phyloP scores from a whole-genome alignment of 2,329 filamentous ascomycete genomes.

The Xenosphaeropsis pyriputrescens region DNA sequence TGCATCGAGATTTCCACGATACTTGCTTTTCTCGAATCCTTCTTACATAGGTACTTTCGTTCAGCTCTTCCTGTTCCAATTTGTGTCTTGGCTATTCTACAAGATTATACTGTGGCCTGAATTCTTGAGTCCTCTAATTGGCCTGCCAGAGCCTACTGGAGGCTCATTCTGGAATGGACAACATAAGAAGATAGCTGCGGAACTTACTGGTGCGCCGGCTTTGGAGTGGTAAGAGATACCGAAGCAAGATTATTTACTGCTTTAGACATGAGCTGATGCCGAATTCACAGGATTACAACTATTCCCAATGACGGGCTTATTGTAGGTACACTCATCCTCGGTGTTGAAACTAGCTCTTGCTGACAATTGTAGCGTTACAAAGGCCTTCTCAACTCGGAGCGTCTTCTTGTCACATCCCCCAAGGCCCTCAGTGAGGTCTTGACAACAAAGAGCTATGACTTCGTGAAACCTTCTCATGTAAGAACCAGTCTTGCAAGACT shows the following conservation, averaged over 20 bases:
- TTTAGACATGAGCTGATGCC: background rate
- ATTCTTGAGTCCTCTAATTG: constrained; percentile 39
- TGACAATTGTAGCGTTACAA: constrained; percentile 32
- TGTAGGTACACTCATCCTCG: background rate
- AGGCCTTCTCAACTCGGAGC: constrained; percentile 44
- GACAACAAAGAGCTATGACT: constrained; percentile 54
- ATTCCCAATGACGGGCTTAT: constrained; percentile 57
- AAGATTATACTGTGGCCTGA: constrained; percentile 37
- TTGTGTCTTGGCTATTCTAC: constrained; percentile 22
- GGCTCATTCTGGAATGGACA: constrained; percentile 30
- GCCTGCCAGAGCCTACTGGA: constrained; percentile 37
- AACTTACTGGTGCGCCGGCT: constrained; percentile 23
- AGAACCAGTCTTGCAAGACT: constrained; percentile 42
- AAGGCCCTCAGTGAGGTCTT: constrained; percentile 58
- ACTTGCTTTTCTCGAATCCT: constrained; percentile 11
- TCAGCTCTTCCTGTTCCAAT: constrained; percentile 22
- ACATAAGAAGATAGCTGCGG: constrained; percentile 18
- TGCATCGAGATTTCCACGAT: constrained; percentile 8
- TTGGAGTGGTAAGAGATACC: constrained; percentile 17
- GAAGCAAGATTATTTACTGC: too few species aligned
- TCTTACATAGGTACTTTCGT: constrained; percentile 22
- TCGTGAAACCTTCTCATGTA: constrained; percentile 43
- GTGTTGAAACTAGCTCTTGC: too few species aligned
- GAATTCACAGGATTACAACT: constrained; percentile 30
- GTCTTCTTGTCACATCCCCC: constrained; percentile 43